Conservation (phyloP, 2,329 filamentous ascomycete species). For the Cercospora canescens region DNA sequence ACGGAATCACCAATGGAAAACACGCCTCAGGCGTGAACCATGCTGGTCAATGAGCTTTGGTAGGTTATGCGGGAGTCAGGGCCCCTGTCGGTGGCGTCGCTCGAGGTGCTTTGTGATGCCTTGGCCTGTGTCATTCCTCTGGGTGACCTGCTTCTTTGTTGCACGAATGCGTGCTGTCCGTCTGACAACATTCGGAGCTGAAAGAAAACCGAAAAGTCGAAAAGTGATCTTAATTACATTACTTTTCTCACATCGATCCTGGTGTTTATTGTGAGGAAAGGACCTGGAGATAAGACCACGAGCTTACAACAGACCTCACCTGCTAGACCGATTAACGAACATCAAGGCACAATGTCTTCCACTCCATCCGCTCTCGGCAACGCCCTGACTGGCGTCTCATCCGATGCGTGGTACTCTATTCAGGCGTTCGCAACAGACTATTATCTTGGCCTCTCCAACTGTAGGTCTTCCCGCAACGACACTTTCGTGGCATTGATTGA, state of each 20-base stretch:
- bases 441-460: constrained; percentile 10
- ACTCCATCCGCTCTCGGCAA: not conserved
- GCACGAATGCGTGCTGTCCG: not conserved
- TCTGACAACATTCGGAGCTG: not conserved
- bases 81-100: not conserved
- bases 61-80: constrained; percentile 5
- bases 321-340: not conserved
- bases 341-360: not conserved
- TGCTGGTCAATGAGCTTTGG: constrained; percentile 3
- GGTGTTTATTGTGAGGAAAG: not conserved
- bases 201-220: too few relatives aligned
- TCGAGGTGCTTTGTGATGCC: not conserved
- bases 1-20: not conserved
- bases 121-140: constrained; percentile 9
- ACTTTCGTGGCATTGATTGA: not conserved
- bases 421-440: constrained; percentile 15
- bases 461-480: not conserved
- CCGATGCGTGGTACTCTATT: constrained; percentile 14
- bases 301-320: not conserved
- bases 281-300: not conserved
- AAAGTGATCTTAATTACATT: too few relatives aligned
- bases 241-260: not conserved
- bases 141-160: not conserved
- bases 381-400: not conserved
- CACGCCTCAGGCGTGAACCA: not conserved